Conservation (phyloP, 208 protist genomes). For the Giardia duodenalis region DNA sequence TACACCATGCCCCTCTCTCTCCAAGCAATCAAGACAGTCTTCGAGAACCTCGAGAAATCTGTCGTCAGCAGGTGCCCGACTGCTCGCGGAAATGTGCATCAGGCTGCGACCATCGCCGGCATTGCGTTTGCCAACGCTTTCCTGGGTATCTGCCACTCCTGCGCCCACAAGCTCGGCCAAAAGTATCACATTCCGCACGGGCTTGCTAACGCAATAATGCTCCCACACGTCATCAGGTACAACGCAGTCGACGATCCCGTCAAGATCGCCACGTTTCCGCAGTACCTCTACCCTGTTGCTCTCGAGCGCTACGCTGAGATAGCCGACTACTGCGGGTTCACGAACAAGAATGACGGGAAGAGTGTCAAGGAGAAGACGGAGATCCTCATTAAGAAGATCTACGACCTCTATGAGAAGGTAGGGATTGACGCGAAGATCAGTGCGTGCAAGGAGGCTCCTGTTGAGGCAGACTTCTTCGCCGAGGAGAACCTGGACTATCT, state of each 20-base stretch:
- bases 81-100: constrained; percentile 56
- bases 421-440: constrained; percentile 16
- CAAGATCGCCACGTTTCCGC: constrained; percentile 36
- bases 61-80: constrained; percentile 46
- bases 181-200: constrained; percentile 60
- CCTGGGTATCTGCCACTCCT: constrained; percentile 62
- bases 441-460: constrained; percentile 9
- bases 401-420: not conserved
- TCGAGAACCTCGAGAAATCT: constrained; percentile 51
- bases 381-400: not conserved
- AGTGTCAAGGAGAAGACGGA: not conserved
- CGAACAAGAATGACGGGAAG: not conserved
- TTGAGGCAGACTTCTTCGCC: not conserved
- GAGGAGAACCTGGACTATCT: constrained; percentile 13
- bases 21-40: constrained; percentile 49
- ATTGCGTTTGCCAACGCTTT: constrained; percentile 62
- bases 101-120: constrained; percentile 58
- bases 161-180: constrained; percentile 58
- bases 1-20: constrained; percentile 52
- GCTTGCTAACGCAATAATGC: constrained; percentile 58
- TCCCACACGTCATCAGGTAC: constrained; percentile 47
- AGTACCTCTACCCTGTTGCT: constrained; percentile 30
- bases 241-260: constrained; percentile 37
- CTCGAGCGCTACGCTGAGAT: constrained; percentile 31
- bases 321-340: constrained; percentile 18